A percentile compares a stretch with the other conserved stretches of the same genome.
phyloP scores from a whole-genome alignment of 2,329 filamentous ascomycete species.

The Karstenula rhodostoma region DNA sequence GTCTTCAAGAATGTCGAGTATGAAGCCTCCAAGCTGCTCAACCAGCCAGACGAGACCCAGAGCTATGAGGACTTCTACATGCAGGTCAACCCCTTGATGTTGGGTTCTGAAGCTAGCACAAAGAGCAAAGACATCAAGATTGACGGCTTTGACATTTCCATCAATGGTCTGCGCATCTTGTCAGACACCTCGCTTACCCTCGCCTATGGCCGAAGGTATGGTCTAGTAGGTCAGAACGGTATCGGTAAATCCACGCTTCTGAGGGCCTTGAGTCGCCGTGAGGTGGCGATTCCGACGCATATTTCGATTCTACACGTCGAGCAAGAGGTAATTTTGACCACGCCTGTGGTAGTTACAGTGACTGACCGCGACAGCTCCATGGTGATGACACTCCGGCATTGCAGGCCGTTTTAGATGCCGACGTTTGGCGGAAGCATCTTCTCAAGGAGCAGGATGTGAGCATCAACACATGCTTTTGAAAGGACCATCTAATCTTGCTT shows the following conservation, averaged over 20 bases:
- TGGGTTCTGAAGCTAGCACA: conserved; percentile 70
- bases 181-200: conserved; percentile 90
- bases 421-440: conserved; percentile 97
- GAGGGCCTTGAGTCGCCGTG: conserved; percentile 88
- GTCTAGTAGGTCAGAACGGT: conserved; percentile 98
- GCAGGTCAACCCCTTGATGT: conserved; percentile 95
- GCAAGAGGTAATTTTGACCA: conserved; percentile 74
- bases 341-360: background rate
- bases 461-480: conserved; percentile 20
- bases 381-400: conserved; percentile 95
- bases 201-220: conserved; percentile 91
- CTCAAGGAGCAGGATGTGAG: conserved; percentile 84
- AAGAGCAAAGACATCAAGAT: conserved; percentile 99
- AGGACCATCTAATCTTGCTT: conserved; percentile 19
- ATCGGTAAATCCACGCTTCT: conserved; percentile 88
- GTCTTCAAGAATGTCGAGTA: conserved; percentile 98
- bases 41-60: conserved; percentile 81
- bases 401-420: conserved; percentile 94
- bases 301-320: conserved; percentile 99
- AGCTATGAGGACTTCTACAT: conserved; percentile 99
- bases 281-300: conserved; percentile 92
- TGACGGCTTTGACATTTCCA: conserved; percentile 93
- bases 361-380: conserved; percentile 68
- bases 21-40: conserved; percentile 88
- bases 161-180: conserved; percentile 86